Conservation (phyloP, 2,329 filamentous ascomycete genomes). For the Talaromyces sp. region DNA sequence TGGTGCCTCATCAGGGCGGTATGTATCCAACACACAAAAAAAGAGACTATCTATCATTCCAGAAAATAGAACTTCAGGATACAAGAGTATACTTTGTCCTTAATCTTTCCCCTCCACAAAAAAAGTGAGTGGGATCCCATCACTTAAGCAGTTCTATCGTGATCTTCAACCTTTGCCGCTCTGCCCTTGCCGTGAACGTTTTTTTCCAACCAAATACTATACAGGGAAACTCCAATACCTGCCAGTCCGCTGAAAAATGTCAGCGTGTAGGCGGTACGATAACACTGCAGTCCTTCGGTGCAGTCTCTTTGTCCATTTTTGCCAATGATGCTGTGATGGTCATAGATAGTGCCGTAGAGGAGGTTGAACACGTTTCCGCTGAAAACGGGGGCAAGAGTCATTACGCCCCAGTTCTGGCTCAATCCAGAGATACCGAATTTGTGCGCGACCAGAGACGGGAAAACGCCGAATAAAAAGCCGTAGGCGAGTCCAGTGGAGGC, state of each 20-base stretch:
- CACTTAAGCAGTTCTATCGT: slow-evolving; percentile 27
- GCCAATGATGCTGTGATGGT: slow-evolving; percentile 67
- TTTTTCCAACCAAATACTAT: slow-evolving; percentile 39
- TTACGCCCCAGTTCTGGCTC: slow-evolving; percentile 92
- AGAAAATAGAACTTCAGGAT: background rate
- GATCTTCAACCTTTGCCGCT: slow-evolving; percentile 22
- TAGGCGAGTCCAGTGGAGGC: slow-evolving; percentile 82
- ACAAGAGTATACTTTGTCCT: background rate
- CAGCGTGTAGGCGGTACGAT: slow-evolving; percentile 71
- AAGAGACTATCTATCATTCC: background rate
- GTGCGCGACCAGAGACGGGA: slow-evolving; percentile 82
- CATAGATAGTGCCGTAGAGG: slow-evolving; percentile 79
- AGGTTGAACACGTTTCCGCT: slow-evolving; percentile 91
- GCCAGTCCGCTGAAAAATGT: slow-evolving; percentile 67
- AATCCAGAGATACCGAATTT: slow-evolving; percentile 85
- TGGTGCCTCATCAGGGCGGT: background rate
- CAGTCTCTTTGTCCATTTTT: slow-evolving; percentile 69
- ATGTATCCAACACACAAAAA: background rate
- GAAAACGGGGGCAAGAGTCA: slow-evolving; percentile 83
- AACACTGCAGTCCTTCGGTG: slow-evolving; percentile 72
- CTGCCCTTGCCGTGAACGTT: slow-evolving; percentile 17
- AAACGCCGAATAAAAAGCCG: slow-evolving; percentile 90
- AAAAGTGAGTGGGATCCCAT: background rate
- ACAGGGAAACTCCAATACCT: slow-evolving; percentile 65
- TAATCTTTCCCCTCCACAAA: background rate